Evolutionary conservation across 352 stramenopile genomes (phyloP), one percentile per base, ranked within the genome.

Genomic region (Pythium vanterpoolii): DNA sequence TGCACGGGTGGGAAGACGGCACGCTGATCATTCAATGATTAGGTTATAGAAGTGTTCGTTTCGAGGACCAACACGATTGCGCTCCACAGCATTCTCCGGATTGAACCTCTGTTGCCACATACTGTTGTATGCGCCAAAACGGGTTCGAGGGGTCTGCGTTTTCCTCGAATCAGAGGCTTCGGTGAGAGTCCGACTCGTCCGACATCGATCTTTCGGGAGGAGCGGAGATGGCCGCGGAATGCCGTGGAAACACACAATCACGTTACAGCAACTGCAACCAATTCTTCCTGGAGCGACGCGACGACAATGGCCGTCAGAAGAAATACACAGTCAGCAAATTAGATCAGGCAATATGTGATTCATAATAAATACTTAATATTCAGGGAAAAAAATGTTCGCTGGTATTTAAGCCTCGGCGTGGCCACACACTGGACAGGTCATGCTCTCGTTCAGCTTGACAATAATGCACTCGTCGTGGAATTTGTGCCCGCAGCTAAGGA

Each of bases 401-500:
- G n/a, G n/a, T 36, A 19, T 54, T 19, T 61, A 66, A 18, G 44
- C 30, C 48, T 68, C 57, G 16, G 59, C 33, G 44, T 69, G 61
- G 54, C 66, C 68, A 46, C 74, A 84, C 27, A 74, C 66, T 8
- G 74, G 76, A 45, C 76, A 86, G 5, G 28, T 45, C 59, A 84
- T 66, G 34, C 64, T 56, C 53, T 76, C 66, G 65, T 86, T 86
- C 31, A 86, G 68, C 59, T 73, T 72, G 34, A 60, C 14, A 34
- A 86, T 46, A 50, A 84, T 79, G 65, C 76, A 86, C 56, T 86
- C 76, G 44, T 86, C 73, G 62, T 86, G 76, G 66, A 83, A 86
- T 23, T 70, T 43, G 54, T 86, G 76, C 34, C 74, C 76, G 36
- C 76, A 86, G 21, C 61, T 34, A 10, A 86, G 69, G 23, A 65